These are phyloP conservation scores for Penicillium mononematosum DNA, from an alignment of 495 filamentous ascomycete genomes.

Conservation along the genomic window DNA sequence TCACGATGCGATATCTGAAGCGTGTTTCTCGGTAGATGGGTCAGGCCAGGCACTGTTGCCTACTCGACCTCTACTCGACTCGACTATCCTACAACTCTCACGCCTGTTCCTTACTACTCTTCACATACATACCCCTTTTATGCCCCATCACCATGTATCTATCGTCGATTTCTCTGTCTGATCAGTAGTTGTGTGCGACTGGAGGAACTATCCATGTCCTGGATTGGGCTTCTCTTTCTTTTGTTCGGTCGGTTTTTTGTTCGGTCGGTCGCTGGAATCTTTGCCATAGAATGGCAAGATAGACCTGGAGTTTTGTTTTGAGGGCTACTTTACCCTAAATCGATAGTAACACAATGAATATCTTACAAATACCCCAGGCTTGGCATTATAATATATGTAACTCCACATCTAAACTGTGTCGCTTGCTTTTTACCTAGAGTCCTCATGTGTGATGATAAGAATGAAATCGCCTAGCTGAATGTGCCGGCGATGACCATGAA, in stretches of 20 bases:
- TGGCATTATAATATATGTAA: conserved; percentile 20
- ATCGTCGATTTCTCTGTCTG: not conserved
- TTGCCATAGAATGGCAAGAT: conserved; percentile 25
- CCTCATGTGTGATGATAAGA: not conserved
- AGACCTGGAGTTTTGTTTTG: conserved; percentile 14
- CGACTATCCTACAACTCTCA: not conserved
- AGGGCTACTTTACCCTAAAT: conserved; percentile 32
- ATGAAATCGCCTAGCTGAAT: not conserved
- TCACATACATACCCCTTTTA: conserved; percentile 12
- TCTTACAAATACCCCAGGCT: not conserved
- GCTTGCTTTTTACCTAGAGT: not conserved
- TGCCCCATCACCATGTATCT: conserved; percentile 3
- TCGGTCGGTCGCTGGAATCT: conserved; percentile 13
- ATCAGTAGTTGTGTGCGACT: not conserved
- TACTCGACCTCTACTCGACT: not conserved
- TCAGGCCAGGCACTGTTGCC: not conserved
- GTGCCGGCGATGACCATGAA: not conserved
- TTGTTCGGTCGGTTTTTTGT: conserved; percentile 25
- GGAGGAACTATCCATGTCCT: not conserved
- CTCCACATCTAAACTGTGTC: not conserved
- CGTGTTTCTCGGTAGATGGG: conserved; percentile 21
- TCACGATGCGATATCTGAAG: conserved; percentile 41
- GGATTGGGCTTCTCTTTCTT: conserved; percentile 20
- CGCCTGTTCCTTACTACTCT: not conserved
- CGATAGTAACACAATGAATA: conserved; percentile 9